Percentiles rank a stretch among this genome's conserved stretches.
phyloP scores from a whole-genome alignment of 106 monocot species.

The Dactylorhiza incarnata region DNA sequence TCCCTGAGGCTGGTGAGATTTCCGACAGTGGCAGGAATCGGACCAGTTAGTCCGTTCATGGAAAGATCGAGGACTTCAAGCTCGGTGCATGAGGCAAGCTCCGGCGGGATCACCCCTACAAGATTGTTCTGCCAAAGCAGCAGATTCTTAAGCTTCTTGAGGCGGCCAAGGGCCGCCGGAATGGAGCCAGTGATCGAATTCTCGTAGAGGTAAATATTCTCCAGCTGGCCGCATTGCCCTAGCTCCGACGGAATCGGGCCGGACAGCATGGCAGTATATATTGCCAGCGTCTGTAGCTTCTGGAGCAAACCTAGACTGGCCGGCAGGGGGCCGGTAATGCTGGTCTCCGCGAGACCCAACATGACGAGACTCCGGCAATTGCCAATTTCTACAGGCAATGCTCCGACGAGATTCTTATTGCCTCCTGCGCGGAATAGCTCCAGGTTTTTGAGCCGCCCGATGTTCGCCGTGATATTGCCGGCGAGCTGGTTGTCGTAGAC shows the following conservation, averaged over 20 bases:
- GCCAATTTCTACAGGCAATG: slow-evolving; percentile 68
- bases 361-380: slow-evolving; percentile 51
- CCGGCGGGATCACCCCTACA: slow-evolving; percentile 67
- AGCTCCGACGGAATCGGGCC: slow-evolving; percentile 82
- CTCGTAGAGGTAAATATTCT: slow-evolving; percentile 74
- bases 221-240: slow-evolving; percentile 46
- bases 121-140: slow-evolving; percentile 87
- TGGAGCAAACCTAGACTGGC: slow-evolving; percentile 40
- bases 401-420: slow-evolving; percentile 67
- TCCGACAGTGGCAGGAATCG: slow-evolving; percentile 48
- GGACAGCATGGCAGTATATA: slow-evolving; percentile 80
- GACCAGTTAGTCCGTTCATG: slow-evolving; percentile 61
- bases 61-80: slow-evolving; percentile 62
- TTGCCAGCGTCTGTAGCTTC: slow-evolving; percentile 61
- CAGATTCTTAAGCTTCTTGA: slow-evolving; percentile 41
- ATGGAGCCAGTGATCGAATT: slow-evolving; percentile 63
- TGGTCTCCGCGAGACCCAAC: slow-evolving; percentile 82
- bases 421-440: slow-evolving; percentile 71
- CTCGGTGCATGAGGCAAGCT: slow-evolving; percentile 39
- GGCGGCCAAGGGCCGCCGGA: slow-evolving; percentile 41
- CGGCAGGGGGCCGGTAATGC: slow-evolving; percentile 61
- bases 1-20: slow-evolving; percentile 56
- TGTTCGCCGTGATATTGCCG: slow-evolving; percentile 43
- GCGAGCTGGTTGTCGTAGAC: slow-evolving; percentile 82
- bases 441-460: slow-evolving; percentile 43